A percentile compares a stretch with the other conserved stretches of the same genome.
Evolutionary conservation across 768 basidiomycete genomes (phyloP).

Genomic region (Strobilomyces echinocephalus): DNA sequence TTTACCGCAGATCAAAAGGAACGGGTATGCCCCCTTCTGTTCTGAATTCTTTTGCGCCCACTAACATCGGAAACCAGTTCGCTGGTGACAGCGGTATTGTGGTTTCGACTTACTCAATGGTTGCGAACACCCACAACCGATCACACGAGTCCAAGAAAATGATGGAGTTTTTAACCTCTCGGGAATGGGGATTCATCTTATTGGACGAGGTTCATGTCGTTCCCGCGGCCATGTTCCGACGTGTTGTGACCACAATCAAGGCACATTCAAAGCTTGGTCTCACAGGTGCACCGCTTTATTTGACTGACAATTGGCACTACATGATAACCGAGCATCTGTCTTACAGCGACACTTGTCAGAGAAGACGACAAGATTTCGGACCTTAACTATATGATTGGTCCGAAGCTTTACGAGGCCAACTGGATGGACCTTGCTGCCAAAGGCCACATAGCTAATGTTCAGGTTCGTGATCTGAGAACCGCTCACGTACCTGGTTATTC

Average conservation of each 20-base stretch:
- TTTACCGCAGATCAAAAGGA: conserved; percentile 99
- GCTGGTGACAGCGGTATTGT: conserved; percentile 96
- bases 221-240: conserved; percentile 96
- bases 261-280: conserved; percentile 97
- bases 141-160: conserved; percentile 99
- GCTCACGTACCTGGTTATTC: neutral
- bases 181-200: conserved; percentile 98
- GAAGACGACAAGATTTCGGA: conserved; percentile 99
- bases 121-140: conserved; percentile 95
- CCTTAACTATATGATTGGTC: conserved; percentile 98
- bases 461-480: conserved; percentile 49
- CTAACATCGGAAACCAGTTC: conserved; percentile 53
- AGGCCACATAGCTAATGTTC: conserved; percentile 99
- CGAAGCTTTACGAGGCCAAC: conserved; percentile 98
- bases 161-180: conserved; percentile 98
- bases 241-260: conserved; percentile 97
- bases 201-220: conserved; percentile 99
- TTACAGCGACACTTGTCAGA: conserved; percentile 88
- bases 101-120: conserved; percentile 99
- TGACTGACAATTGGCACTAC: neutral
- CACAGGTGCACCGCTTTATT: conserved; percentile 57
- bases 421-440: conserved; percentile 99
- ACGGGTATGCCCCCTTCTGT: conserved; percentile 50
- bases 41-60: neutral
- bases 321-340: conserved; percentile 1